A percentile compares a stretch with the other conserved stretches of the same genome.
These are phyloP conservation scores for Myrica gale DNA, from an alignment of 306 rosid genomes.

Conservation along the genomic window DNA sequence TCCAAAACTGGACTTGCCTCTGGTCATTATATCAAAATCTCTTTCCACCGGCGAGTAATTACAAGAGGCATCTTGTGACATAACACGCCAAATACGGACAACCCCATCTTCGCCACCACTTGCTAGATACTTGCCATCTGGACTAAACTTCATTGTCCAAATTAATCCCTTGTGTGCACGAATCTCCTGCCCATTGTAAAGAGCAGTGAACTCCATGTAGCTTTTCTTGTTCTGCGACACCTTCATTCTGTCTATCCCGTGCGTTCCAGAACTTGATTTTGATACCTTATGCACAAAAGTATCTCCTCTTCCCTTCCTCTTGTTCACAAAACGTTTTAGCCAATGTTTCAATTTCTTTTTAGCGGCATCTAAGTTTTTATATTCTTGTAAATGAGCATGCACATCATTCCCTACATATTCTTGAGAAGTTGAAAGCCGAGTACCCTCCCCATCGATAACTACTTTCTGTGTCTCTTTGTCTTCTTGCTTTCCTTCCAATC, in stretches of 20 bases:
- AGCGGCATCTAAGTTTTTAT: conserved; percentile 22
- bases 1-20: conserved; percentile 37
- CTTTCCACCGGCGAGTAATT: conserved; percentile 35
- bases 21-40: conserved; percentile 28
- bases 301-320: conserved; percentile 23
- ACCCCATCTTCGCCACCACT: conserved; percentile 96
- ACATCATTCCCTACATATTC: conserved; percentile 26
- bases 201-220: conserved; percentile 63
- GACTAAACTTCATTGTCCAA: conserved; percentile 90
- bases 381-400: conserved; percentile 35
- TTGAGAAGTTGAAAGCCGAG: conserved; percentile 15
- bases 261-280: conserved; percentile 23
- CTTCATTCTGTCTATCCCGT: conserved; percentile 34
- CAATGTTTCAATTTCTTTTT: conserved; percentile 45
- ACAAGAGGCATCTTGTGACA: conserved; percentile 36
- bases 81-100: conserved; percentile 66
- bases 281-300: conserved; percentile 21
- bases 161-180: conserved; percentile 74
- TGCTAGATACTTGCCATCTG: conserved; percentile 71
- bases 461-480: conserved; percentile 17
- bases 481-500: conserved; percentile 11
- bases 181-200: conserved; percentile 68
- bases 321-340: conserved; percentile 55
- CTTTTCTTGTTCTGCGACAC: conserved; percentile 54
- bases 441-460: conserved; percentile 21